These are phyloP conservation scores for Blastobotrys chiropterorum DNA, from an alignment of 805 yeast genomes.

Conservation along the genomic window DNA sequence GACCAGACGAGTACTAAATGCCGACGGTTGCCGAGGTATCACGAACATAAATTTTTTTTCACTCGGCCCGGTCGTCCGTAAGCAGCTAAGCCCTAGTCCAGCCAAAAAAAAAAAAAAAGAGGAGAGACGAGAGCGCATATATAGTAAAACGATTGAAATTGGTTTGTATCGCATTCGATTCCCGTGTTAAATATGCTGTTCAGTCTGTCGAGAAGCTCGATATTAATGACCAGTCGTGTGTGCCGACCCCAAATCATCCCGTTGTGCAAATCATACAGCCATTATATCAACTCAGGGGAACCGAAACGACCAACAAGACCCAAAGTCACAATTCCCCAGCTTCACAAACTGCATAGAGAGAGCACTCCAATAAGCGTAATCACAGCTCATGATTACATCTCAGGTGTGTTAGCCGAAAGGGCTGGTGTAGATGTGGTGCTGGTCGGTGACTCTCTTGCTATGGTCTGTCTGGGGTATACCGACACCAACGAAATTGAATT, in stretches of 20 bases:
- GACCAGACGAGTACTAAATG: too few species aligned
- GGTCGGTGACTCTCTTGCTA: constrained; percentile 89
- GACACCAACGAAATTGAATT: constrained; percentile 62
- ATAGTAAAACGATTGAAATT: too few species aligned
- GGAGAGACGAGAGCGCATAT: too few species aligned
- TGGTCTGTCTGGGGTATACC: constrained; percentile 79
- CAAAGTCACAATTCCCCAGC: constrained; percentile 37
- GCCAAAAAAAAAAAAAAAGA: background rate
- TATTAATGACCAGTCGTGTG: too few species aligned
- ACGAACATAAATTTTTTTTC: background rate
- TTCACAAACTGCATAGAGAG: constrained; percentile 31
- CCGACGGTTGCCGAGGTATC: background rate
- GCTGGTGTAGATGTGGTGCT: constrained; percentile 64
- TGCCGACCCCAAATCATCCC: too few species aligned
- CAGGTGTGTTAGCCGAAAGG: constrained; percentile 61
- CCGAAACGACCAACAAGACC: constrained; percentile 14
- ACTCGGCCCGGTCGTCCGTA: background rate
- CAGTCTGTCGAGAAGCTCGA: too few species aligned
- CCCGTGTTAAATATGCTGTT: too few species aligned
- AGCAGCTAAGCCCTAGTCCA: background rate
- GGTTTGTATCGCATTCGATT: too few species aligned
- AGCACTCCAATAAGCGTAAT: constrained; percentile 46
- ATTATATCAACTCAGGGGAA: constrained; percentile 14
- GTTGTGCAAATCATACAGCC: constrained; percentile 11
- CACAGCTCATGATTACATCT: constrained; percentile 86